Conservation (phyloP, 805 yeast genomes). For the Candida hungchunana region DNA sequence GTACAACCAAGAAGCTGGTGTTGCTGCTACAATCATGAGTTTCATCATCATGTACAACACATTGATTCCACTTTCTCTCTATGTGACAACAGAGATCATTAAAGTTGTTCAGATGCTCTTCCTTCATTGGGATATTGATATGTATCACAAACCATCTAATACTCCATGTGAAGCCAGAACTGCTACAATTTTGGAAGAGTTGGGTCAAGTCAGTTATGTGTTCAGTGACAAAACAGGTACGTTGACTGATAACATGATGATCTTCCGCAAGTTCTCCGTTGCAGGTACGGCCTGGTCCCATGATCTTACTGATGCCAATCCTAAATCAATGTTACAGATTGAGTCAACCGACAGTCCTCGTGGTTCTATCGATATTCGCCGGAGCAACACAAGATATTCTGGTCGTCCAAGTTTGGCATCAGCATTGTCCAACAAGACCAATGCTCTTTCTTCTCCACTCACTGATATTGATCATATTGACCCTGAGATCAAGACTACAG, state of each 20-base stretch:
- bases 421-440: constrained; percentile 23
- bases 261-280: constrained; percentile 82
- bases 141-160: constrained; percentile 80
- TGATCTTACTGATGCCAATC: constrained; percentile 44
- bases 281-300: constrained; percentile 91
- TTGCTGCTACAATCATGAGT: constrained; percentile 89
- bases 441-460: not conserved
- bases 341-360: constrained; percentile 15
- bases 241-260: constrained; percentile 89
- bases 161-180: constrained; percentile 95
- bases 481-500: constrained; percentile 44
- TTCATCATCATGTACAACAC: constrained; percentile 97
- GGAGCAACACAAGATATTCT: constrained; percentile 35
- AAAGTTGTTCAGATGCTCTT: constrained; percentile 81
- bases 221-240: constrained; percentile 98
- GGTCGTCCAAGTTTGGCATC: constrained; percentile 62
- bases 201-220: constrained; percentile 93
- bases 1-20: constrained; percentile 67
- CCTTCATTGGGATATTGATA: constrained; percentile 87
- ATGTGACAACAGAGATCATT: constrained; percentile 94
- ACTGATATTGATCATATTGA: constrained; percentile 1
- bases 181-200: constrained; percentile 90
- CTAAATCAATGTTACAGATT: not conserved
- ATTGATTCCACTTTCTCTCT: constrained; percentile 87
- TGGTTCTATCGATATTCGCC: constrained; percentile 38